These are phyloP conservation scores for Salix suchowensis DNA, from an alignment of 345 rosid species.

Conservation along the genomic window DNA sequence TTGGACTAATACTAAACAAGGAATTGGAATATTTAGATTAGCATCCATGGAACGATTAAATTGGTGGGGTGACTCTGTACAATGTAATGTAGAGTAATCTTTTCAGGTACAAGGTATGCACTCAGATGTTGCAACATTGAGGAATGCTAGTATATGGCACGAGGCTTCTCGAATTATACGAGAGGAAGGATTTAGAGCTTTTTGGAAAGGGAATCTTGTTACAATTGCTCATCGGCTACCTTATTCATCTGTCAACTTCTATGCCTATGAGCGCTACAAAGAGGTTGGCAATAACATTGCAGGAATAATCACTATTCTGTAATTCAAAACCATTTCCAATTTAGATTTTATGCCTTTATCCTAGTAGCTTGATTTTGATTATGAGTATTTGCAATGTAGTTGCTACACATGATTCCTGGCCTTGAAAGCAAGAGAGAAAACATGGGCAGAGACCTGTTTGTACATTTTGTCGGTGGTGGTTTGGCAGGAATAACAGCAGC, in stretches of 20 bases:
- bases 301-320: background rate
- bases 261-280: slow-evolving; percentile 81
- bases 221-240: slow-evolving; percentile 93
- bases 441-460: slow-evolving; percentile 34
- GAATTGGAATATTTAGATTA: background rate
- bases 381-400: slow-evolving; percentile 36
- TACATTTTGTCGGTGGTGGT: slow-evolving; percentile 83
- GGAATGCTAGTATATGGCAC: slow-evolving; percentile 67
- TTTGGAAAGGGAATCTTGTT: slow-evolving; percentile 96
- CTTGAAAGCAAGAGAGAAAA: slow-evolving; percentile 34
- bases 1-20: background rate
- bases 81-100: background rate
- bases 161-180: slow-evolving; percentile 74
- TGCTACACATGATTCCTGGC: slow-evolving; percentile 39
- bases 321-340: background rate
- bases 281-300: slow-evolving; percentile 34
- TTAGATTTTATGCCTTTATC: background rate
- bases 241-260: slow-evolving; percentile 86
- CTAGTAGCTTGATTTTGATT: slow-evolving; percentile 4
- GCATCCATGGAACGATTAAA: background rate
- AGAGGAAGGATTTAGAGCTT: slow-evolving; percentile 91
- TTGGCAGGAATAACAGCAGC: slow-evolving; percentile 95
- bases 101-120: slow-evolving; percentile 93
- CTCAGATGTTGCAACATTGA: slow-evolving; percentile 53
- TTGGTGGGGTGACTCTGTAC: background rate